phyloP scores from a whole-genome alignment of 179 eudicot species.

The Actinidia chinensis region DNA sequence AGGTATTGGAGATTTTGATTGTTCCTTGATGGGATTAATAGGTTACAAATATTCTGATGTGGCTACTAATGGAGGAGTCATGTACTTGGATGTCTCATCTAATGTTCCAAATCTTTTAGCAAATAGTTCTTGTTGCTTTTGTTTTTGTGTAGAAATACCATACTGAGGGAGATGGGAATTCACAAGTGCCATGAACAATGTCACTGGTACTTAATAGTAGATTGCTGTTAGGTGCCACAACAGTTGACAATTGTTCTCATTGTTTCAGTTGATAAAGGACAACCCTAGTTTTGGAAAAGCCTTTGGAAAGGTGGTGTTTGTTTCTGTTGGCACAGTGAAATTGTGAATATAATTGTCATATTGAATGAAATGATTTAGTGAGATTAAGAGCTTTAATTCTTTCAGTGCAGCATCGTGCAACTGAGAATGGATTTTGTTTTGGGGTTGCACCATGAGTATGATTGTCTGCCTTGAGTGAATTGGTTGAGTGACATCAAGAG shows the following conservation, averaged over 20 bases:
- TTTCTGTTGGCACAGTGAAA: neutral
- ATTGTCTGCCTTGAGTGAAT: neutral
- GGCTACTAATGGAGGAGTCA: neutral
- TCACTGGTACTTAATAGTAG: neutral
- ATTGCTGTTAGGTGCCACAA: slow-evolving; percentile 1
- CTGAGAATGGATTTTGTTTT: neutral
- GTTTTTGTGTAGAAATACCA: neutral
- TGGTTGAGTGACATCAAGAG: neutral
- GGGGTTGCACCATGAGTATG: neutral
- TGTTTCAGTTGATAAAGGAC: neutral
- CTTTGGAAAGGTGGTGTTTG: neutral
- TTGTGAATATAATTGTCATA: neutral
- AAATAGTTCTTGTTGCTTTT: neutral
- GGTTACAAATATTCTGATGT: neutral
- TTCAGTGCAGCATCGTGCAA: neutral
- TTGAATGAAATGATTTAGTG: slow-evolving; percentile 1
- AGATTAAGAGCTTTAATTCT: neutral
- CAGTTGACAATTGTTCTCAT: neutral
- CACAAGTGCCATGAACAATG: neutral
- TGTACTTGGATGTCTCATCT: neutral
- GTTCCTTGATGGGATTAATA: neutral
- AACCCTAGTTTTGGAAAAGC: neutral
- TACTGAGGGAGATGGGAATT: neutral
- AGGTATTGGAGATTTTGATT: neutral
- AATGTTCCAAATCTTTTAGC: neutral